Evolutionary conservation across 805 yeast genomes (phyloP).

Genomic region (Suhomyces faveliae): DNA sequence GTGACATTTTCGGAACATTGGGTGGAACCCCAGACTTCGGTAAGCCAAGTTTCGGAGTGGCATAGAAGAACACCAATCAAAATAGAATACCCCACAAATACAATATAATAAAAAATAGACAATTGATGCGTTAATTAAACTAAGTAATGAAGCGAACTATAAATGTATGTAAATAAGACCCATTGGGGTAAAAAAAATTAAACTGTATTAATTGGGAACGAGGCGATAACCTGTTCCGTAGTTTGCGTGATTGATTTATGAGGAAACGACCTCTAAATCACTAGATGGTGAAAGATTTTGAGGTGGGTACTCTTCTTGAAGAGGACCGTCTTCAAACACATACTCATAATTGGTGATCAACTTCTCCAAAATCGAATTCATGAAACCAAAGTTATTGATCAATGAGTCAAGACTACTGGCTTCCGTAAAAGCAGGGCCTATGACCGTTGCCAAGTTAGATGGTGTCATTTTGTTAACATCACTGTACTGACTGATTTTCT

Average conservation of each 20-base stretch:
- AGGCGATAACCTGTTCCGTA: too few relatives aligned
- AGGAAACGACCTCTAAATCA: not conserved
- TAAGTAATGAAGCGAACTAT: not conserved
- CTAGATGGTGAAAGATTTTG: not conserved
- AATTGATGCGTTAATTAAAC: not conserved
- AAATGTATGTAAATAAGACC: too few relatives aligned
- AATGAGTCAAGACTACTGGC: conserved; percentile 49
- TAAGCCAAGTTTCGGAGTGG: conserved; percentile 22
- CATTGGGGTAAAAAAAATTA: too few relatives aligned
- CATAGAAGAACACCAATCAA: conserved; percentile 13
- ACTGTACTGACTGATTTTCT: conserved; percentile 62
- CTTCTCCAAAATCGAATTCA: conserved; percentile 53
- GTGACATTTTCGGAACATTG: conserved; percentile 58
- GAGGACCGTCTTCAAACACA: conserved; percentile 29
- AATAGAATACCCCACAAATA: not conserved
- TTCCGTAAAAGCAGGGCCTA: conserved; percentile 62
- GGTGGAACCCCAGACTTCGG: conserved; percentile 46
- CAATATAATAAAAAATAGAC: not conserved
- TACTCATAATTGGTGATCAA: conserved; percentile 44
- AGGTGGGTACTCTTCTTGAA: conserved; percentile 1
- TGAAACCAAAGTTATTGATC: conserved; percentile 51
- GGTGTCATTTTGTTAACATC: conserved; percentile 82
- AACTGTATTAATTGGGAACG: too few relatives aligned
- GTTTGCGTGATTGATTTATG: too few relatives aligned
- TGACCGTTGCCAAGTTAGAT: conserved; percentile 86